Percentiles rank a stretch among this genome's conserved stretches.
Conservation (phyloP, 1,284 basidiomycete genomes). For the Fomitopsis schrenkii region DNA sequence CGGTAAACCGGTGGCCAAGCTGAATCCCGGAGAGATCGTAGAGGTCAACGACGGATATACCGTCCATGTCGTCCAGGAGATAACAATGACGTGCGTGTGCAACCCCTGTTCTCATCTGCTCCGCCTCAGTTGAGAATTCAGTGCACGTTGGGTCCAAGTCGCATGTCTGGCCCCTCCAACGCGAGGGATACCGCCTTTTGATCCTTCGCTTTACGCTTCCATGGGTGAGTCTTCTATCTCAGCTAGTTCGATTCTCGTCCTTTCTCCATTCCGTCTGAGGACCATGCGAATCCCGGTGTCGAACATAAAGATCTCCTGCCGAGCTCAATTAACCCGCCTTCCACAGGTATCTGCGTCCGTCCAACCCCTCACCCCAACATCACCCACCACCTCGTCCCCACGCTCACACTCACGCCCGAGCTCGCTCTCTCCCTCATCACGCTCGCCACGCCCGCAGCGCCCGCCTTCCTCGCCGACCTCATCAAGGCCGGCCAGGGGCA, state of each 20-base stretch:
- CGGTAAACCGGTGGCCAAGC: not conserved
- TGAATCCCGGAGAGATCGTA: not conserved
- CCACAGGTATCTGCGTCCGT: conserved; percentile 52
- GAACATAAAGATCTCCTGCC: too few species aligned
- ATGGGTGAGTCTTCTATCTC: conserved; percentile 37
- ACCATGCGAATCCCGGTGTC: too few species aligned
- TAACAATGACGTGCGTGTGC: conserved; percentile 39
- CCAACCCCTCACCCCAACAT: conserved; percentile 38
- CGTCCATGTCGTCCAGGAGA: conserved; percentile 40
- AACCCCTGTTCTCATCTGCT: not conserved
- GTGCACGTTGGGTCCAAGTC: conserved; percentile 51
- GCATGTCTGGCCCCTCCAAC: conserved; percentile 44
- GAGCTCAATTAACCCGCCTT: not conserved
- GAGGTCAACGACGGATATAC: conserved; percentile 47
- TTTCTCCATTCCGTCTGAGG: too few species aligned
- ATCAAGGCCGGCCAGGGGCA: conserved; percentile 34
- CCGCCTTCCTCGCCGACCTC: conserved; percentile 60
- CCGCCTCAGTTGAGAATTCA: conserved; percentile 4
- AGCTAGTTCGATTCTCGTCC: too few species aligned
- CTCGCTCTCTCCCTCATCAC: conserved; percentile 55
- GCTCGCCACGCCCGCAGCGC: conserved; percentile 50
- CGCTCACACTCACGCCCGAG: conserved; percentile 41
- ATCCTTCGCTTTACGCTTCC: conserved; percentile 43
- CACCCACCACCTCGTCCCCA: conserved; percentile 59
- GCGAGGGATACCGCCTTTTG: conserved; percentile 25